phyloP scores from a whole-genome alignment of 176 grass and related monocot genomes.

The Calamus simplicifolius region DNA sequence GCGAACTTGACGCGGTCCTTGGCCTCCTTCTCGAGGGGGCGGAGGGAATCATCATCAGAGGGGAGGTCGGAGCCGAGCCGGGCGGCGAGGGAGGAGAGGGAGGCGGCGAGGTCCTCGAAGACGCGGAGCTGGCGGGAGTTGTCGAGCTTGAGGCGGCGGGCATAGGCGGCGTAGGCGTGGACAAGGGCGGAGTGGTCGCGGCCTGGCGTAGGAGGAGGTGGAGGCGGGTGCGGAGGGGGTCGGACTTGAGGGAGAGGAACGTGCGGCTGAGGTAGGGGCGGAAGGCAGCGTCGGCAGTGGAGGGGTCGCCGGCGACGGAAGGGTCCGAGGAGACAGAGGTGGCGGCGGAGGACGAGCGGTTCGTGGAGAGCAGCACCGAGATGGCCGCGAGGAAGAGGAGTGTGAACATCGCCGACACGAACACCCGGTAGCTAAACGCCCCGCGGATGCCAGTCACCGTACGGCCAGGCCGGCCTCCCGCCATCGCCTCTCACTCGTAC shows the following conservation, averaged over 20 bases:
- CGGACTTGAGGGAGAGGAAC: constrained; percentile 4
- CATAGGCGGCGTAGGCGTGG: constrained; percentile 56
- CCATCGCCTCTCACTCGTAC: constrained; percentile 29
- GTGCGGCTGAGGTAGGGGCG: constrained; percentile 14
- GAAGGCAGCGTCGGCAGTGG: constrained; percentile 4
- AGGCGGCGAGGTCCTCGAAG: constrained; percentile 27
- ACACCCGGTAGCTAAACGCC: constrained; percentile 29
- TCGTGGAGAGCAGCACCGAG: no score
- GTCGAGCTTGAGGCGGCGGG: constrained; percentile 68
- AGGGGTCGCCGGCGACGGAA: neutral
- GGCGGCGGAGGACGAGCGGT: constrained; percentile 18
- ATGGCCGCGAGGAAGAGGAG: constrained; percentile 40
- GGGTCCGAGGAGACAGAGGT: constrained; percentile 38
- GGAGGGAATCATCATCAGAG: constrained; percentile 37
- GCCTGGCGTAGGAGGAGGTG: constrained; percentile 57
- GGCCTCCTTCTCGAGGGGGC: constrained; percentile 67
- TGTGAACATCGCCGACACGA: constrained; percentile 19
- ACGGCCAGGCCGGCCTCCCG: constrained; percentile 45
- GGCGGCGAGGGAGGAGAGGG: constrained; percentile 24
- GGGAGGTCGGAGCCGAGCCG: constrained; percentile 38
- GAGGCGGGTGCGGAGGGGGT: constrained; percentile 29
- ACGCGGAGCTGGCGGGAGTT: constrained; percentile 53
- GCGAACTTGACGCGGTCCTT: constrained; percentile 66
- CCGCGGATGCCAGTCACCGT: constrained; percentile 15
- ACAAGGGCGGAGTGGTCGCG: constrained; percentile 65